phyloP scores from a whole-genome alignment of 768 basidiomycete species.

The Clitopilus hobsonii region DNA sequence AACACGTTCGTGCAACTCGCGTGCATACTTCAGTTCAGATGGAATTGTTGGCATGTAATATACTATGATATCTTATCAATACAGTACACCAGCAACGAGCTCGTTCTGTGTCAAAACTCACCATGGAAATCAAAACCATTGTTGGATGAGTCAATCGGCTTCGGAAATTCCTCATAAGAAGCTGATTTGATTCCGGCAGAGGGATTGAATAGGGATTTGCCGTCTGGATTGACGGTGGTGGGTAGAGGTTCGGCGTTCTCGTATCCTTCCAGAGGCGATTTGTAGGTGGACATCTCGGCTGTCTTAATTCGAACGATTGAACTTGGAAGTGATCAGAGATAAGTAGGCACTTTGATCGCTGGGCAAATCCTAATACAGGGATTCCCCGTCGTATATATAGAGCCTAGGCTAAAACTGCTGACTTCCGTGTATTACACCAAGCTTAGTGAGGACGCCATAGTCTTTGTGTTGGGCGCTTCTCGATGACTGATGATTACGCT shows the following conservation, averaged over 20 bases:
- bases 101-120: slow-evolving; percentile 23
- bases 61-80: slow-evolving; percentile 29
- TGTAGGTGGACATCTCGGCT: slow-evolving; percentile 11
- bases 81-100: background rate
- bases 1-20: slow-evolving; percentile 53
- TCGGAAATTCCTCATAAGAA: slow-evolving; percentile 50
- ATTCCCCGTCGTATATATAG: background rate
- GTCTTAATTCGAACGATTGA: background rate
- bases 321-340: background rate
- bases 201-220: slow-evolving; percentile 50
- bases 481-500: background rate
- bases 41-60: slow-evolving; percentile 53
- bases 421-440: background rate
- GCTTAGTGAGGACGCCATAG: background rate
- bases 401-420: background rate
- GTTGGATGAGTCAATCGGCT: slow-evolving; percentile 46
- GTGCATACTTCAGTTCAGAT: slow-evolving; percentile 42
- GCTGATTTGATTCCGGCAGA: slow-evolving; percentile 37
- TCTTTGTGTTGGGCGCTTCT: background rate
- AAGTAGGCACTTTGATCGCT: no score
- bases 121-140: slow-evolving; percentile 76
- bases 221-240: slow-evolving; percentile 42
- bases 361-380: no score
- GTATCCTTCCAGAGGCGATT: slow-evolving; percentile 33
- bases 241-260: slow-evolving; percentile 39